Evolutionary conservation across 1,139 yeast genomes (phyloP), one percentile per base, ranked within the genome.

Genomic region (Candida glucosophila): DNA sequence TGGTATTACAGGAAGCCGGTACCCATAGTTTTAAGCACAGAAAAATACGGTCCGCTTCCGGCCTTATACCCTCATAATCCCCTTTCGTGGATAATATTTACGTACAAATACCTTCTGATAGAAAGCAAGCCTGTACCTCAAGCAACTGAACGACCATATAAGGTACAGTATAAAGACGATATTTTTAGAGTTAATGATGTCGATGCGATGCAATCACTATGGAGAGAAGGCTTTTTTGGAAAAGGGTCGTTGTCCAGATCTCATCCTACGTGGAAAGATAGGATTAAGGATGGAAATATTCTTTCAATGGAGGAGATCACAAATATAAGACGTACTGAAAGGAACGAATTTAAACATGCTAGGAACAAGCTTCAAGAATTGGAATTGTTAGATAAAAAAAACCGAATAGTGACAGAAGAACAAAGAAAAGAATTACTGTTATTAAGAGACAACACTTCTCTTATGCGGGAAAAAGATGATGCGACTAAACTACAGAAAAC

Each of bases 151-250:
- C 33, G 44, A 10, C 35, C 35, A n/a, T 36, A 56, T 17, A 29
- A 27, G 9, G 63, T 60, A 4, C 34, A 29, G 10, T 45, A 43
- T 11, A 46, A 54, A 16, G 48, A 55, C 29, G 59, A 57, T 8
- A 37, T 54, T 2, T 74, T 75, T 42, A 55, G 55, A 31, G 76
- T 76, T 2, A 39, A 41, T 3, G 64, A 67, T 29, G 54, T 47
- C 1, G 39, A 44, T 0, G 73, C 67, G 21, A 78, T 77, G 72
- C 41, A 46, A n/a, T 49, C 51, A 16, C 56, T 90, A 6, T 90
- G 98, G 97, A 55, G 66, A 16, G 69, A 69, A 43, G 99, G 99
- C 0, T 90, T 86, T 46, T 92, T 85, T 45, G 99, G 99, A 6
- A 90, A 90, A 42, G 99, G 98, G 3, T 67, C 73, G 4, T 57